Base-by-base conservation (phyloP, 495 filamentous ascomycete species). In the Xylaria castorea region DNA sequence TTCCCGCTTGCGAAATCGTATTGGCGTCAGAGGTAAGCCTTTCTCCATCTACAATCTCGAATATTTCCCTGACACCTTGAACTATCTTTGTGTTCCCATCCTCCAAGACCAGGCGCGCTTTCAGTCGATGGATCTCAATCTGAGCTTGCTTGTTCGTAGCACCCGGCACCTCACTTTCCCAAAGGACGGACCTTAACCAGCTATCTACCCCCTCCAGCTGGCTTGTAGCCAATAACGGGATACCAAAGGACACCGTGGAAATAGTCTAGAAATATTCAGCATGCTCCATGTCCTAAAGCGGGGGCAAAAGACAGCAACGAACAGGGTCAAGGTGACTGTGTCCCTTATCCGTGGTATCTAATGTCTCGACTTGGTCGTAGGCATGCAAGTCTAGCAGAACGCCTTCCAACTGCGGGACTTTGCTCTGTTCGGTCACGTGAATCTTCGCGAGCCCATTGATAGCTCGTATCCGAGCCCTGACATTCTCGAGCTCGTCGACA, bases 361-460 rank as follows among this genome's bases (percentile, higher is more conserved):
- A 78, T 58, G 84, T 87, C 30, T 89, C 88, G 4, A 97, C 89
- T 72, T 91, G 85, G 75, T 98, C 93, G 78, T 98, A 99, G 1
- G 96, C 97, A 81, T 97, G 94, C 27, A 98, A 82, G 81, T 98
- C 96, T 40, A 99, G 82, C 5, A 99, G 81, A 69, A 95, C 87
- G 12, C 93, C 94, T 72, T 97, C 94, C 40, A 98, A 88, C 74
- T 92, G 83, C 40, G 94, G 93, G 1, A 97, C 90, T 51, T 87
- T 87, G 73, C 93, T 94, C 72, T 93, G 91, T 40, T 90, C 86
- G 25, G 96, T 97, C 20, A 92, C 84, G 74, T 95, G 89, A 53
- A 98, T 88, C 77, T 91, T 93, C 1, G 97, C 97, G 5, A 97
- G 89, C 30, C 91, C 93, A 78, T 99, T 99, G 79, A 99, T 98